Evolutionary conservation across 257 asterid species (phyloP).

Genomic region (Solanum chiquidenum): DNA sequence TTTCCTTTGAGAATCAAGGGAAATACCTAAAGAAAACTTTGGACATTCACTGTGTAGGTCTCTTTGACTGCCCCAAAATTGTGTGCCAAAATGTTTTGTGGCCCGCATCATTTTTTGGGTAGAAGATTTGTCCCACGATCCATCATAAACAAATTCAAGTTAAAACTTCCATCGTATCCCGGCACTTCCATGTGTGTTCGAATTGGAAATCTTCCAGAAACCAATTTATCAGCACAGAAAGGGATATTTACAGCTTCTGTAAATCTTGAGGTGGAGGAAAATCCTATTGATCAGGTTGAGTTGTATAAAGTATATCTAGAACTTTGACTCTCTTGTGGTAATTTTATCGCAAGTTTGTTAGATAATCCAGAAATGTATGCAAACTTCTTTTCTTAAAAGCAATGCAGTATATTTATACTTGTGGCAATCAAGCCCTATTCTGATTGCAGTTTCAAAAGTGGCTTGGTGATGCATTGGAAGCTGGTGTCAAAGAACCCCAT

Average conservation of each 20-base stretch:
- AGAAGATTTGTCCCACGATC: conserved; percentile 23
- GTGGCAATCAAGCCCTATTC: background rate
- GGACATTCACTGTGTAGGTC: conserved; percentile 1
- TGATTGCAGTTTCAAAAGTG: conserved; percentile 23
- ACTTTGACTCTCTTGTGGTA: background rate
- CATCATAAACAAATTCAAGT: conserved; percentile 15
- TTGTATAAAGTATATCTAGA: background rate
- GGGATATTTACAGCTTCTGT: background rate
- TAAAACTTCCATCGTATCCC: conserved; percentile 21
- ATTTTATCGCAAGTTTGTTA: background rate
- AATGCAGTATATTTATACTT: background rate
- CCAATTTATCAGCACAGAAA: background rate
- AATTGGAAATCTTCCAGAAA: conserved; percentile 9
- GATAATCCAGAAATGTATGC: background rate
- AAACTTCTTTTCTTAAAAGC: background rate
- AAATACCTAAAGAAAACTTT: background rate
- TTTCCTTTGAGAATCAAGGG: background rate
- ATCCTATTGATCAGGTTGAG: conserved; percentile 24
- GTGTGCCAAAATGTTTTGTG: conserved; percentile 21
- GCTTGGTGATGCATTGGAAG: conserved; percentile 18
- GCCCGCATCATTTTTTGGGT: conserved; percentile 23
- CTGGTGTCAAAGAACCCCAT: conserved; percentile 21
- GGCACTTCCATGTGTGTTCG: conserved; percentile 22
- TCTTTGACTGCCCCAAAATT: conserved; percentile 30
- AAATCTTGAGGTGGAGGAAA: background rate